Evolutionary conservation across 2,329 filamentous ascomycete species (phyloP), one percentile per base, ranked within the genome.

Genomic region (Colletotrichum gloeosporioides): DNA sequence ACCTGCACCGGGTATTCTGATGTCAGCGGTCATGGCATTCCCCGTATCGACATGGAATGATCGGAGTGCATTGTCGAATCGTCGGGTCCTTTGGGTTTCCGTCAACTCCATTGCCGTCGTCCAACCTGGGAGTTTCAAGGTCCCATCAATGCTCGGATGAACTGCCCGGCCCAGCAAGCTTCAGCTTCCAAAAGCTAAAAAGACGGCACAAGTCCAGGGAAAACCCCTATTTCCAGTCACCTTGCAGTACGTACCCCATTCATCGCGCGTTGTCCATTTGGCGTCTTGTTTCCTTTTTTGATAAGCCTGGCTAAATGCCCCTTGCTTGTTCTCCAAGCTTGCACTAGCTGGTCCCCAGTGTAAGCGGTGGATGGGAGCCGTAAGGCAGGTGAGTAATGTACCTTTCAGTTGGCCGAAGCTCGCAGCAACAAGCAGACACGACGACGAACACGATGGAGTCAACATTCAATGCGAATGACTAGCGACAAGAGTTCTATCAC

Each of bases 311-410:
- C 57, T 70, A 15, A 69, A 34, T 15, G 15, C 69, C 57, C 57
- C 69, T 55, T 59, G 22, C 55, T 25, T 49, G 25, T 31, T 61
- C 44, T 22, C 61, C 67, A 53, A 71, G 31, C 32, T 55, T 32
- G 63, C 73, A 68, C 55, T 44, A 73, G 55, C 6, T 39, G 16
- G 32, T 27, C 5, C 22, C 68, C 57, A 62, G 34, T 27, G 62
- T 27, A 64, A 62, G 61, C 61, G 25, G 18, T 53, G 68, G 61
- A 64, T 13, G 27, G 55, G 25, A 57, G 32, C 36, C 36, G 63
- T 67, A 31, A 67, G 34, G n/a, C 31, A 62, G 36, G 49, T 36
- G 55, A 73, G 39, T 73, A 63, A 73, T 75, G 73, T 73, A 63
- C 39, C 63, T 44, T 67, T 59, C 63, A 62, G 63, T 67, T 57